phyloP scores from a whole-genome alignment of 2,329 filamentous ascomycete genomes.

The Aspergillus sp. region DNA sequence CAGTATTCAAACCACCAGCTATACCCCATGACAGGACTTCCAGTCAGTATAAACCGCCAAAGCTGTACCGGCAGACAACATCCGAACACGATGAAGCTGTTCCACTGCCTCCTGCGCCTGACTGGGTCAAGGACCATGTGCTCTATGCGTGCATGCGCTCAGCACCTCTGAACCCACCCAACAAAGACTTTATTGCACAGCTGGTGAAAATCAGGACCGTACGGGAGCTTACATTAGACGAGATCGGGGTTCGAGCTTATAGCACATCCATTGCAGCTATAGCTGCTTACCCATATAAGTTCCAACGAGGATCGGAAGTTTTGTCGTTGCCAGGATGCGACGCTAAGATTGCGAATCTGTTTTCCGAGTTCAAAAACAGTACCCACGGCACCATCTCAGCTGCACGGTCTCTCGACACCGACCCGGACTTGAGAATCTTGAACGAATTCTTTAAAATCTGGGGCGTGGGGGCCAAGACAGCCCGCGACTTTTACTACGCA shows the following conservation, averaged over 20 bases:
- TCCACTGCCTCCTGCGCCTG: constrained; percentile 62
- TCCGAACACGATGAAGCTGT: constrained; percentile 65
- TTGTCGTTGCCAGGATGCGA: constrained; percentile 71
- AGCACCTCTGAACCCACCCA: constrained; percentile 66
- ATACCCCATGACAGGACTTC: constrained; percentile 9
- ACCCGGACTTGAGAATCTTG: constrained; percentile 62
- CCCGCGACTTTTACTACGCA: constrained; percentile 72
- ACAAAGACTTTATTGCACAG: constrained; percentile 67
- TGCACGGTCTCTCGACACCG: constrained; percentile 58
- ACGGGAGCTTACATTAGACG: constrained; percentile 67
- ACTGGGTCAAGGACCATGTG: constrained; percentile 60
- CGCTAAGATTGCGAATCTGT: constrained; percentile 71
- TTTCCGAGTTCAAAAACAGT: constrained; percentile 64
- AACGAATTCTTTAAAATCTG: constrained; percentile 77
- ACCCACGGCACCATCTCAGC: constrained; percentile 57
- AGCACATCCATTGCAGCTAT: constrained; percentile 79
- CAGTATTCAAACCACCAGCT: constrained; percentile 13
- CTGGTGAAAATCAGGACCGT: constrained; percentile 70
- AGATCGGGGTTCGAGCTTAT: constrained; percentile 79
- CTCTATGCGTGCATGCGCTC: constrained; percentile 77
- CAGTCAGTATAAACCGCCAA: constrained; percentile 29
- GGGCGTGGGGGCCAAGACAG: constrained; percentile 82
- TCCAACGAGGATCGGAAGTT: constrained; percentile 44
- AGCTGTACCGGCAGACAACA: constrained; percentile 65
- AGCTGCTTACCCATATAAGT: constrained; percentile 67